These are phyloP conservation scores for Ophiocytium majus DNA, from an alignment of 352 stramenopile genomes.

Conservation along the genomic window DNA sequence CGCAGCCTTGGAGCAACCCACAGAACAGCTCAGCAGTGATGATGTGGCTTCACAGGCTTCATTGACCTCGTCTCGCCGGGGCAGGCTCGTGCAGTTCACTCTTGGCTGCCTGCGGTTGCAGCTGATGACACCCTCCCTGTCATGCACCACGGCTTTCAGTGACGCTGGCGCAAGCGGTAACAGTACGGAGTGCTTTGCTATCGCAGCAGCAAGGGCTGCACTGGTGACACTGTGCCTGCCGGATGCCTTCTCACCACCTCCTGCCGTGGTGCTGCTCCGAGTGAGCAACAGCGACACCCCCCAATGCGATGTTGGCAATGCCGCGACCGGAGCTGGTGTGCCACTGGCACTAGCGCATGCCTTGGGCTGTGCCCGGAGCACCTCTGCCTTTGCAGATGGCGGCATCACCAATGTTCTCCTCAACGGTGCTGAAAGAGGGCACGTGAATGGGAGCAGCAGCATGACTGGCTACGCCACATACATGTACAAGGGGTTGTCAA, in stretches of 20 bases:
- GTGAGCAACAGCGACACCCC: too few species aligned
- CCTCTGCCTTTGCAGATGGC: background rate
- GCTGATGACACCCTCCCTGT: too few species aligned
- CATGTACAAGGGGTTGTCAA: background rate
- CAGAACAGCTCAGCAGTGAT: too few species aligned
- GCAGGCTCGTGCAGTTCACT: slow-evolving; percentile 34
- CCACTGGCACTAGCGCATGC: too few species aligned
- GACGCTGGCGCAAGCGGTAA: too few species aligned
- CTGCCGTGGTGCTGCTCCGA: background rate
- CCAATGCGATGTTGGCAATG: too few species aligned
- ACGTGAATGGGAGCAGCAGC: background rate
- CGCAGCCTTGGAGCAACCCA: too few species aligned
- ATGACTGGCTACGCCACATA: background rate
- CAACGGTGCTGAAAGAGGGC: background rate
- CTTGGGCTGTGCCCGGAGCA: background rate
- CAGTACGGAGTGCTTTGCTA: too few species aligned
- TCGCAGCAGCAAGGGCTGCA: slow-evolving; percentile 1
- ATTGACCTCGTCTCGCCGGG: too few species aligned
- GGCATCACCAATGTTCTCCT: background rate
- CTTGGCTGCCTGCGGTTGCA: slow-evolving; percentile 29
- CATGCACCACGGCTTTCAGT: too few species aligned
- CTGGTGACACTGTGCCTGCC: background rate
- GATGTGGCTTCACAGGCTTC: too few species aligned
- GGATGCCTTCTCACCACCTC: background rate
- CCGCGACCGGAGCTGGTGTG: background rate